Evolutionary conservation across 306 rosid species (phyloP).

Genomic region (Trifolium subterraneum): DNA sequence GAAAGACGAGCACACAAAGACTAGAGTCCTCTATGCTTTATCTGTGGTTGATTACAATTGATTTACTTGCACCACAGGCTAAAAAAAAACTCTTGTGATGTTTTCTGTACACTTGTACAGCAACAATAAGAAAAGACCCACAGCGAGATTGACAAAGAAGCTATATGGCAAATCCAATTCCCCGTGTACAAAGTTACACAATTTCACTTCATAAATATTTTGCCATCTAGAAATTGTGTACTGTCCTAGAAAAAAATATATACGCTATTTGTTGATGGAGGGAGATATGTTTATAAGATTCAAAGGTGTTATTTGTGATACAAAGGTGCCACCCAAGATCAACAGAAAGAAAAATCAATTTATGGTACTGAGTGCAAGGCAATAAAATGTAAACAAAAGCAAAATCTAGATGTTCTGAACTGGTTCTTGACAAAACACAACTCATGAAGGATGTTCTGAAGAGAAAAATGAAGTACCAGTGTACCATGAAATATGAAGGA

Average conservation of each 20-base stretch:
- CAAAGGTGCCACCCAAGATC: not conserved
- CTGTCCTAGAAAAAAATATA: not conserved
- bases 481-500: not conserved
- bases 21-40: not conserved
- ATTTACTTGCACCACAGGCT: not conserved
- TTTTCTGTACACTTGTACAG: not conserved
- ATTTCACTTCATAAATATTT: conserved; percentile 1
- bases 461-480: not conserved
- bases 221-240: not conserved
- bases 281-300: conserved; percentile 1
- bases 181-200: not conserved
- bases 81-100: not conserved
- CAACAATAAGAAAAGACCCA: not conserved
- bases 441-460: too few species aligned
- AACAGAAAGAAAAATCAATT: not conserved
- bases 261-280: not conserved
- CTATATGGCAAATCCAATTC: not conserved
- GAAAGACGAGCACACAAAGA: not conserved
- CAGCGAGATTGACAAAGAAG: not conserved
- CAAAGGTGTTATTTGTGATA: not conserved
- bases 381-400: not conserved
- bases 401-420: too few species aligned
- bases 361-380: not conserved
- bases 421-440: too few species aligned
- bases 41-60: not conserved